Percentiles rank a stretch among this genome's conserved stretches.
Evolutionary conservation across 805 yeast genomes (phyloP).

Genomic region (Sugiyamaella smithiae): DNA sequence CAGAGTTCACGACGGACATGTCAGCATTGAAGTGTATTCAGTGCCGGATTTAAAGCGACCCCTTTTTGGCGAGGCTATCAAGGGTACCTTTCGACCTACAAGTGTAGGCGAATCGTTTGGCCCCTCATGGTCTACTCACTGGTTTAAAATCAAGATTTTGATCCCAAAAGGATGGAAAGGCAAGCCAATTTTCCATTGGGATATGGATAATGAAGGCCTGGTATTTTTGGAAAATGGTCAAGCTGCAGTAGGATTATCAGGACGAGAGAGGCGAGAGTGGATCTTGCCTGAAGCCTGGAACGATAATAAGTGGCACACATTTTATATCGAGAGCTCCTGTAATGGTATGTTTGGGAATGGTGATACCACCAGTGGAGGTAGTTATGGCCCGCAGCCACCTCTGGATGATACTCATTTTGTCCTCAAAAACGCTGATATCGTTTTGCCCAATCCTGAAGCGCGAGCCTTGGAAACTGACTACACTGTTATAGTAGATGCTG

Average conservation of each 20-base stretch:
- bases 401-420: conserved; percentile 68
- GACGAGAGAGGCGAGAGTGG: conserved; percentile 76
- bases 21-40: conserved; percentile 61
- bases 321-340: conserved; percentile 86
- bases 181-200: conserved; percentile 72
- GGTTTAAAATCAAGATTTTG: conserved; percentile 71
- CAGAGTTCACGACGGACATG: conserved; percentile 25
- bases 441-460: conserved; percentile 77
- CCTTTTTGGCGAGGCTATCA: conserved; percentile 42
- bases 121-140: conserved; percentile 95
- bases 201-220: conserved; percentile 81
- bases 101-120: conserved; percentile 74
- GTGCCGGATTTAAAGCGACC: conserved; percentile 71
- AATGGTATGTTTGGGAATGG: conserved; percentile 88
- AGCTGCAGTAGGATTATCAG: conserved; percentile 82
- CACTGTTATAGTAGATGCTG: conserved; percentile 88
- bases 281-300: conserved; percentile 55
- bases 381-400: conserved; percentile 54
- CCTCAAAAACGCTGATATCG: conserved; percentile 68
- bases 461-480: conserved; percentile 74
- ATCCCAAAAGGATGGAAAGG: conserved; percentile 54
- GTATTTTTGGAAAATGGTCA: conserved; percentile 66
- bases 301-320: conserved; percentile 52
- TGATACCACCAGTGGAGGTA: conserved; percentile 18
- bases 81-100: conserved; percentile 46